phyloP scores from a whole-genome alignment of 768 basidiomycete species.

The Hericium alpestre region DNA sequence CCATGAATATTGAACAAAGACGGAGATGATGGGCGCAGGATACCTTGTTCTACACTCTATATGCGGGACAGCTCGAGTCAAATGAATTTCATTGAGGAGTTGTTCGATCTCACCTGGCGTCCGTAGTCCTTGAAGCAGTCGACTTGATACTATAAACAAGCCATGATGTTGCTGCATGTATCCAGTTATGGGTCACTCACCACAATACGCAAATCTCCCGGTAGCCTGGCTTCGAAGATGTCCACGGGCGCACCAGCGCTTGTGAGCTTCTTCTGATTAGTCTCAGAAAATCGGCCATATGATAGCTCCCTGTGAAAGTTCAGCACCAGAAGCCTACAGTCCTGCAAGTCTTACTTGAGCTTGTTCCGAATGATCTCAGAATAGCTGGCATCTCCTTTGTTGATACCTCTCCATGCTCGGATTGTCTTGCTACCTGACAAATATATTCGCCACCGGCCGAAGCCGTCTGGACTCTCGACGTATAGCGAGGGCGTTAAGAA shows the following conservation, averaged over 20 bases:
- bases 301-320: slow-evolving; percentile 5
- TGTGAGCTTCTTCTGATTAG: slow-evolving; percentile 6
- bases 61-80: not conserved
- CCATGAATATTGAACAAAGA: not conserved
- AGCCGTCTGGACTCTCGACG: not conserved
- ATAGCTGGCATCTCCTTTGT: not conserved
- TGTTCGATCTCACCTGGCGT: not conserved
- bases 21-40: not conserved
- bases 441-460: not conserved
- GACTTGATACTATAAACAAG: slow-evolving; percentile 6
- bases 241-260: slow-evolving; percentile 5
- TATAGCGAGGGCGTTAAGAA: not conserved
- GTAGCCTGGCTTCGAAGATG: slow-evolving; percentile 9
- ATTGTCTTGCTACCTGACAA: not conserved
- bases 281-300: slow-evolving; percentile 5
- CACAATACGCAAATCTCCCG: slow-evolving; percentile 5
- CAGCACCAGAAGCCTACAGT: not conserved
- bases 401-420: not conserved
- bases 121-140: slow-evolving; percentile 4
- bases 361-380: not conserved
- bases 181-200: not conserved
- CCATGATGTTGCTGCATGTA: not conserved
- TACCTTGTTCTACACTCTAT: not conserved
- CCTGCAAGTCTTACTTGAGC: slow-evolving; percentile 2
- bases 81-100: not conserved